Evolutionary conservation across 208 protist species (phyloP), one percentile per base, ranked within the genome.

Genomic region (Wallacemonas sp.): DNA sequence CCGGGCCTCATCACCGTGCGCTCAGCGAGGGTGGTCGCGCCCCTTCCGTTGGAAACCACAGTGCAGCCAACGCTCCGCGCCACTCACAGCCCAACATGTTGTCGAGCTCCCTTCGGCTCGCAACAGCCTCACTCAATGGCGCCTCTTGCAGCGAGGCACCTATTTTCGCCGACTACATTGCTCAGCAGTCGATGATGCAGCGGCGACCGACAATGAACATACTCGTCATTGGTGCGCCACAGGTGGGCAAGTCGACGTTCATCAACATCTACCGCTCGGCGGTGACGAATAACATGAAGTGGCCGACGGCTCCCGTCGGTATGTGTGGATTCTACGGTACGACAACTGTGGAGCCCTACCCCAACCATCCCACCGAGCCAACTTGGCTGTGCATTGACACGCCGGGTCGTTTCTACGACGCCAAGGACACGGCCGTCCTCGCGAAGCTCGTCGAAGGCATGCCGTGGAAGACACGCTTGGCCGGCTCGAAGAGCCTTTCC

Each of bases 321-420:
- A 78, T 87, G 37, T 89, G 83, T 63, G 89, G 89, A 12, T 87
- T 81, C 71, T 86, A 84, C 66, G 89, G 89, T 22, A 94, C 89
- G 1, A 87, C 79, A 10, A 80, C 74, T 0, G 73, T 91, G 26
- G 83, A 88, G 37, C 83, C 85, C 22, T 91, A 85, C 38, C 85
- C 85, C 9, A 81, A 94, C 63, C 66, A 85, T 52, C 71, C 78
- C 19, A 76, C 63, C 10, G 65, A 80, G 50, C 85, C 89, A 32
- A 78, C 79, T 38, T 90, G 82, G 81, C 63, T 94, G 13, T 90
- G 69, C 64, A 88, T 94, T 21, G 89, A 94, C 63, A 94, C 89
- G 6, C 89, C 89, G 1, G 89, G 89, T 17, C 73, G 68, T 32
- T 73, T 88, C 27, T 94, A 91, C 44, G 78, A 75, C 17, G 66